phyloP scores from a whole-genome alignment of 495 filamentous ascomycete genomes.

The Penicillium lividum region DNA sequence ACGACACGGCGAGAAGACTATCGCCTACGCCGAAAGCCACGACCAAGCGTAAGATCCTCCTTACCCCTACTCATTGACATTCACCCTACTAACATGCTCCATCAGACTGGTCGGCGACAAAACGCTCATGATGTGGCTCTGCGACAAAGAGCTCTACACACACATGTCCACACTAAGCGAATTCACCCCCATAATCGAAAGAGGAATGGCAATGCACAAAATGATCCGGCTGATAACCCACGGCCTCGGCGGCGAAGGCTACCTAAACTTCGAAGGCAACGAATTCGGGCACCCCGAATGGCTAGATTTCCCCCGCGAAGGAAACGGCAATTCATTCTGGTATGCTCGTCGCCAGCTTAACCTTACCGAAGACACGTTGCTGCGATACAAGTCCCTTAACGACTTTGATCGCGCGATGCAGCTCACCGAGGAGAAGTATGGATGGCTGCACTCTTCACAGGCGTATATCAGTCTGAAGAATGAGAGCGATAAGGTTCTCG shows the following conservation, averaged over 20 bases:
- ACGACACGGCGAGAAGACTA: slow-evolving; percentile 95
- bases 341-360: slow-evolving; percentile 96
- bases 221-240: slow-evolving; percentile 95
- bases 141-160: slow-evolving; percentile 95
- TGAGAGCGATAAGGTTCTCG: slow-evolving; percentile 90
- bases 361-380: slow-evolving; percentile 78
- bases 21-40: slow-evolving; percentile 95
- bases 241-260: slow-evolving; percentile 92
- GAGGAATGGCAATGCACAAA: slow-evolving; percentile 92
- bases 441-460: slow-evolving; percentile 86
- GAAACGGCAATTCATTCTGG: slow-evolving; percentile 95
- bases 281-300: slow-evolving; percentile 99
- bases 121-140: slow-evolving; percentile 94
- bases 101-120: slow-evolving; percentile 93
- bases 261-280: slow-evolving; percentile 98
- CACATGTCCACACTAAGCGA: slow-evolving; percentile 88
- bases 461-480: slow-evolving; percentile 94
- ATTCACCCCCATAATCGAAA: slow-evolving; percentile 85
- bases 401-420: slow-evolving; percentile 96
- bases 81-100: slow-evolving; percentile 29
- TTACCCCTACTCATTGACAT: not conserved
- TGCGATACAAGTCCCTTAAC: slow-evolving; percentile 91
- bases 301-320: slow-evolving; percentile 95
- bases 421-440: slow-evolving; percentile 78
- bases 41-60: slow-evolving; percentile 82